Percentiles rank a stretch among this genome's conserved stretches.
These are phyloP conservation scores for Phytophthora fragariae DNA, from an alignment of 352 stramenopile species.

Conservation along the genomic window DNA sequence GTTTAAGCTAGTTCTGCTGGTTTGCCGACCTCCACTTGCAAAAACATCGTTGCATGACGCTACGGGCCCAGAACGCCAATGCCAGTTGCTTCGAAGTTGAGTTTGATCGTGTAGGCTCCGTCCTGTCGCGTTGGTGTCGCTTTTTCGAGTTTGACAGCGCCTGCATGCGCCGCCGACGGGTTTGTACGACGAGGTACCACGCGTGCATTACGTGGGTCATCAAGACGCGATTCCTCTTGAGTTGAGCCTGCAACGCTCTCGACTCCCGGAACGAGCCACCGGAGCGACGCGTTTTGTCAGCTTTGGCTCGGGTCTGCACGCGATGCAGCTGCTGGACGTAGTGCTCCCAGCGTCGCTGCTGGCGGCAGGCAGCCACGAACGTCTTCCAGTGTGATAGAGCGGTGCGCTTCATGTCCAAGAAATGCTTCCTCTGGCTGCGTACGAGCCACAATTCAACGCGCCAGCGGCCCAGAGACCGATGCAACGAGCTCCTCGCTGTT, in stretches of 20 bases:
- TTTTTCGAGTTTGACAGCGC: conserved; percentile 13
- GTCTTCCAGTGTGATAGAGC: conserved; percentile 26
- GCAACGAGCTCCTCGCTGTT: conserved; percentile 17
- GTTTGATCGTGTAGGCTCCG: neutral
- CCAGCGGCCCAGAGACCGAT: conserved; percentile 29
- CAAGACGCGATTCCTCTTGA: conserved; percentile 34
- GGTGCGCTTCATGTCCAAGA: conserved; percentile 12
- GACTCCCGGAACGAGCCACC: conserved; percentile 21
- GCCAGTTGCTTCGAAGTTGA: conserved; percentile 10
- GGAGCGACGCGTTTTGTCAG: conserved; percentile 6
- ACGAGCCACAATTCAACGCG: conserved; percentile 36
- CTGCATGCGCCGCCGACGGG: conserved; percentile 1
- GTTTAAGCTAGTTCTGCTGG: conserved; percentile 7
- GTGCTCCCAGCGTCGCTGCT: conserved; percentile 36
- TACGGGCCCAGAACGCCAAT: conserved; percentile 33
- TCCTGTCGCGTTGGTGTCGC: neutral
- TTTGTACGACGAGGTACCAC: conserved; percentile 37
- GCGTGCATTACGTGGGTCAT: conserved; percentile 43
- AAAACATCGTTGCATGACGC: conserved; percentile 23
- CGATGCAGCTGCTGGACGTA: conserved; percentile 43
- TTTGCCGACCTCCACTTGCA: conserved; percentile 11
- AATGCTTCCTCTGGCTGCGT: conserved; percentile 23
- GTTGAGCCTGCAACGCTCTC: conserved; percentile 35
- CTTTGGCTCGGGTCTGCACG: conserved; percentile 18
- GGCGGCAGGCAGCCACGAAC: conserved; percentile 29